Evolutionary conservation across 345 rosid genomes (phyloP), one percentile per base, ranked within the genome.

Genomic region (Rhizophora mangle): DNA sequence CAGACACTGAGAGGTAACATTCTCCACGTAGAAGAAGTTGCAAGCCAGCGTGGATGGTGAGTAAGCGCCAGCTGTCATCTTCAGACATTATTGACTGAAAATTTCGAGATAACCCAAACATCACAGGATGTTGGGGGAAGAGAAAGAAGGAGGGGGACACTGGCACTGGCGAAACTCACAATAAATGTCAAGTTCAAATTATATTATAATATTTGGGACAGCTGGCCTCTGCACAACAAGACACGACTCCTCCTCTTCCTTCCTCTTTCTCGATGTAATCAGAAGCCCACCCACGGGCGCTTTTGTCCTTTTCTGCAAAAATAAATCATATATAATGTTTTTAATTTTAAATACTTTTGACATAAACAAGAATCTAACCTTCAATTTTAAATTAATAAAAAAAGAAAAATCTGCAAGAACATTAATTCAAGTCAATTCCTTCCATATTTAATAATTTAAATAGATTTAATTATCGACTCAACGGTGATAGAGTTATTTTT

Each of bases 41-140:
- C 70, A 65, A 47, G 65, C 70, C 70, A 47, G 47, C 75, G 47
- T 65, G 75, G 69, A 65, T 6, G 11, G 20, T 6, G 1, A 65
- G 30, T 64, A 70, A 26, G 34, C 5, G 64, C 36, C 65, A 72
- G 53, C 65, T 72, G 70, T 58, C 19, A 59, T 0, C 0, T 18
- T 0, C 34, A 32, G 7, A 24, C 37, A 62, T 62, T 20, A 21
- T 68, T 47, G 64, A 7, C 16, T 10, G 8, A 0, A 0, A 2
- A 2, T 16, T 11, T 51, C 8, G 19, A n/a, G 19, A 19, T 3
- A 64, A 15, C 8, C 39, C 20, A 20, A 30, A 46, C 39, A 63
- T 27, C 34, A 63, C 68, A 58, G 68, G 49, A 68, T 36, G 74
- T 29, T 16, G 37, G 46, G 56, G 1, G 29, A 27, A 55, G 1